These are phyloP conservation scores for Helianthus tuberosus DNA, from an alignment of 129 eudicot species.

Conservation along the genomic window DNA sequence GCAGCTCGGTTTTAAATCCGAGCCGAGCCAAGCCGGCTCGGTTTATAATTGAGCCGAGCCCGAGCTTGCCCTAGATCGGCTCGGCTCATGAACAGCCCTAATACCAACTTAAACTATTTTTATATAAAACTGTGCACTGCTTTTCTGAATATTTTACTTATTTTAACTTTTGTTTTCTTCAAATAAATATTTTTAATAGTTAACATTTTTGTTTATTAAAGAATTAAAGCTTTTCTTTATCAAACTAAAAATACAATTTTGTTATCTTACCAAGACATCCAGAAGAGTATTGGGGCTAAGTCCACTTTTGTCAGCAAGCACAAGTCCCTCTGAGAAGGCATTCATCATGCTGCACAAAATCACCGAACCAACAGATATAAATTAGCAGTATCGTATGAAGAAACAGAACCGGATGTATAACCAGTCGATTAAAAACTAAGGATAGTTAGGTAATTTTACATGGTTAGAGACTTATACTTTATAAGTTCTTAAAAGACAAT, in stretches of 20 bases:
- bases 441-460: neutral
- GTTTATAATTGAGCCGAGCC: no score
- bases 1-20: no score
- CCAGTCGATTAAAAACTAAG: neutral
- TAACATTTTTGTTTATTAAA: neutral
- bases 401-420: constrained; percentile 11
- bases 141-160: neutral
- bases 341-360: constrained; percentile 81
- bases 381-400: constrained; percentile 1
- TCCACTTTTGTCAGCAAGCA: constrained; percentile 93
- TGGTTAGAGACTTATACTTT: no score
- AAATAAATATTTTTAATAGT: neutral
- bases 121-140: neutral
- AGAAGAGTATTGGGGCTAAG: constrained; percentile 78
- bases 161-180: constrained; percentile 6
- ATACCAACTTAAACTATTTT: no score
- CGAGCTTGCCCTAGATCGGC: no score
- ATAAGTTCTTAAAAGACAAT: neutral
- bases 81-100: no score
- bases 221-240: neutral
- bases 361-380: constrained; percentile 7
- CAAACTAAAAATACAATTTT: neutral
- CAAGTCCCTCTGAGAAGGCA: constrained; percentile 96
- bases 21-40: no score
- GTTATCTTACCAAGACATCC: constrained; percentile 76